Base-by-base conservation (phyloP, 2,329 filamentous ascomycete genomes). In the Neopestalotiopsis sp. region DNA sequence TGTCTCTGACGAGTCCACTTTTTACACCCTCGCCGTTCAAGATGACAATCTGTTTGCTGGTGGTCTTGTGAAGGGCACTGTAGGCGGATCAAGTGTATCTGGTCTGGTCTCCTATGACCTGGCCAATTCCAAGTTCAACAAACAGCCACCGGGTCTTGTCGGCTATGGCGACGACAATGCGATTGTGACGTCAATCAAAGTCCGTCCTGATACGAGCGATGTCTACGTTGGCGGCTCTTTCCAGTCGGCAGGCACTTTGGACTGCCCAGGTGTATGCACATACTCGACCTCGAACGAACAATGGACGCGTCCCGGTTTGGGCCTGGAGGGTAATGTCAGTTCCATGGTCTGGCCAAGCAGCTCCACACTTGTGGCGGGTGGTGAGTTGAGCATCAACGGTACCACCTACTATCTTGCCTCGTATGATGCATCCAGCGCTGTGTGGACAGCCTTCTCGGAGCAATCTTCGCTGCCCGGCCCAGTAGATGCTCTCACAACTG, bases 161-260 rank as follows among this genome's bases (percentile, higher is more conserved):
- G 95, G 95, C 14, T 83, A 85, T 5, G 87, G 90, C 71, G 89
- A 90, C 32, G 88, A 89, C 2, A 13, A 30, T 20, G 59, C 34
- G 17, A 30, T 62, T 40, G 94, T 98, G 57, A 92, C 94, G 69
- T 85, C 92, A 34, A 94, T 99, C 73, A 88, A 89, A 12, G 85
- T 91, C 9, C 91, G 91, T 67, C 92, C 93, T 0, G 88, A 87
- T 67, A 90, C 90, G 20, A 85, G 86, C 1, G 90, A 96, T 65
- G 85, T 99, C 13, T 99, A 92, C 76, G 92, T 99, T 40, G 95
- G 92, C 49, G 96, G 96, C 40, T 89, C 88, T 10, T 99, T 98
- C 76, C 84, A 89, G n/a, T 89, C 88, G 40, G 96, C 94, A 20
- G 96, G 96, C 34, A 91, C 92, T 4, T 86, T 98, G 38, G 90